Conservation (phyloP, 2,329 filamentous ascomycete genomes). For the Xylaria sp. region DNA sequence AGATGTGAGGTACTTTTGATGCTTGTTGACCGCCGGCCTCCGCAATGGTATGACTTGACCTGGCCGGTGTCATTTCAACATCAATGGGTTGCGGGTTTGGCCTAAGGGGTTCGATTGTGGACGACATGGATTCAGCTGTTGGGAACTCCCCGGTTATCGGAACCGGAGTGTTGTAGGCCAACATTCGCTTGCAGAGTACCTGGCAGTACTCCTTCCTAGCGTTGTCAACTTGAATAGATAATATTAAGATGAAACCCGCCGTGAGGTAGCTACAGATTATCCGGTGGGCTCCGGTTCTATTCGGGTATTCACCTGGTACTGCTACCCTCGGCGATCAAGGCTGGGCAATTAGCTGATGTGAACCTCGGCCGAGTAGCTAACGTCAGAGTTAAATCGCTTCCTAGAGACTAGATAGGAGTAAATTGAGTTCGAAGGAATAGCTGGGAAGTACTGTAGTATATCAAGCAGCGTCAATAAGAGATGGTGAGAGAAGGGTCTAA, state of each 20-base stretch:
- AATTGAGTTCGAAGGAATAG: not conserved
- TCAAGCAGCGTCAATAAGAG: not conserved
- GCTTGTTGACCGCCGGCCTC: slow-evolving; percentile 34
- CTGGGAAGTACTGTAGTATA: not conserved
- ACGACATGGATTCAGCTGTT: slow-evolving; percentile 41
- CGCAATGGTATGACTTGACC: slow-evolving; percentile 40
- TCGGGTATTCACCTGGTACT: slow-evolving; percentile 1
- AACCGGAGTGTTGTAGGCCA: slow-evolving; percentile 56
- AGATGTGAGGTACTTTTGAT: slow-evolving; percentile 68
- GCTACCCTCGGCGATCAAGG: not conserved
- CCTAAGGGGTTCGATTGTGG: slow-evolving; percentile 38
- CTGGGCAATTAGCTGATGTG: not conserved
- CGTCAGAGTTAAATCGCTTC: not conserved
- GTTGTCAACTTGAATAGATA: not conserved
- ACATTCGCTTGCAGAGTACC: slow-evolving; percentile 45
- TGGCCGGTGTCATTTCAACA: slow-evolving; percentile 40
- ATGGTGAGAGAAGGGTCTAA: slow-evolving; percentile 2
- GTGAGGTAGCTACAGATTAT: not conserved
- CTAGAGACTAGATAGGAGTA: not conserved
- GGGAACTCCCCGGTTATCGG: slow-evolving; percentile 49
- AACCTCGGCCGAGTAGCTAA: too few species aligned
- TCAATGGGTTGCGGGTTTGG: slow-evolving; percentile 39
- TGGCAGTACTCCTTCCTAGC: not conserved
- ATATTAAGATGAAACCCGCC: not conserved
- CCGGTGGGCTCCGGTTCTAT: not conserved